Evolutionary conservation across 768 basidiomycete genomes (phyloP).

Genomic region (Grammothele lineata): DNA sequence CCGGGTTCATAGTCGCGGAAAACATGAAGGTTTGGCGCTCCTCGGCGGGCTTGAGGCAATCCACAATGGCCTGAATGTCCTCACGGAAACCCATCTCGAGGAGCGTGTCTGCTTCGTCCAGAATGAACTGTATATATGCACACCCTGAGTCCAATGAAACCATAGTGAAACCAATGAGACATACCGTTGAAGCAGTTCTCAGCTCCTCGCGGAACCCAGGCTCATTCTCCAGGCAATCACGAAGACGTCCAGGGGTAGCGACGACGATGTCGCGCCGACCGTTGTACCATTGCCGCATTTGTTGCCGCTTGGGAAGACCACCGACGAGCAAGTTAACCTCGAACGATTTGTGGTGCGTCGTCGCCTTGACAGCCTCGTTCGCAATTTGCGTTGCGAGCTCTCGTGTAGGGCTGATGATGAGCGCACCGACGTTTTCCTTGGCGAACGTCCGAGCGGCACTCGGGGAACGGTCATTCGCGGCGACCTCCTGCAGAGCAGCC

Average conservation of each 20-base stretch:
- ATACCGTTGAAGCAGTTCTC: conserved; percentile 52
- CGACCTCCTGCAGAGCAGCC: conserved; percentile 46
- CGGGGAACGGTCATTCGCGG: conserved; percentile 30
- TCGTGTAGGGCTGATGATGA: conserved; percentile 86
- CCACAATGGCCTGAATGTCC: conserved; percentile 72
- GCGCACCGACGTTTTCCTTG: conserved; percentile 53
- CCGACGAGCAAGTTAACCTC: conserved; percentile 76
- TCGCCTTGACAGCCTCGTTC: conserved; percentile 68
- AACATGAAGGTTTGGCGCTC: conserved; percentile 89
- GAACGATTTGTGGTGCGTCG: conserved; percentile 55
- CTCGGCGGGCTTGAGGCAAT: conserved; percentile 54
- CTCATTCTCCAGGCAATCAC: conserved; percentile 64
- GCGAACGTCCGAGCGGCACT: conserved; percentile 41
- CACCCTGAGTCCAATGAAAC: too few species aligned
- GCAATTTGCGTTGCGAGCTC: conserved; percentile 91
- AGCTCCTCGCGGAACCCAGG: conserved; percentile 51
- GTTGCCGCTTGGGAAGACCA: conserved; percentile 59
- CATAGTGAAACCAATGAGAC: too few species aligned
- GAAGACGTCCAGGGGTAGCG: conserved; percentile 83
- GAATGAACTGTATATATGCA: conserved; percentile 78
- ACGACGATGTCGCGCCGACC: conserved; percentile 79
- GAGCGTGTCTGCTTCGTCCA: conserved; percentile 91
- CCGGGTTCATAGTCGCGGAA: conserved; percentile 77
- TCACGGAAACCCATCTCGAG: conserved; percentile 91
- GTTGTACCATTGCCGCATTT: conserved; percentile 63